Conservation (phyloP, 208 protist species). For the Acanthamoeba lenticulata region DNA sequence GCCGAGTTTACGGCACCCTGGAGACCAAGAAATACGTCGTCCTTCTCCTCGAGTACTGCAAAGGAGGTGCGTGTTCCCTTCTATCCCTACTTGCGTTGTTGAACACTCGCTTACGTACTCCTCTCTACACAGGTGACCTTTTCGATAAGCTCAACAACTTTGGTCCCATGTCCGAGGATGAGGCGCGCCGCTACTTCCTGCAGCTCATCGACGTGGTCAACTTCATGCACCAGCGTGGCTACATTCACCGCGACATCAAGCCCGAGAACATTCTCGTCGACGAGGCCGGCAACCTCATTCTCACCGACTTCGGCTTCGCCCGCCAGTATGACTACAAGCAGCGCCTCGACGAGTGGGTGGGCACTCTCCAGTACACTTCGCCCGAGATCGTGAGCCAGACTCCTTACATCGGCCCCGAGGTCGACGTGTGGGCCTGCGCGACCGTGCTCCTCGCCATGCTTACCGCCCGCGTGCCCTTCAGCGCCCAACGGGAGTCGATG, state of each 20-base stretch:
- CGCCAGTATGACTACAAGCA: slow-evolving; percentile 8
- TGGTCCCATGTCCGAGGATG: background rate
- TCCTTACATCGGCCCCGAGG: background rate
- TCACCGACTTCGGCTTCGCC: slow-evolving; percentile 47
- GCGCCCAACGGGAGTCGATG: background rate
- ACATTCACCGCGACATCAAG: slow-evolving; percentile 99
- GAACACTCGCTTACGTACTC: background rate
- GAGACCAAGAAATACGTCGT: slow-evolving; percentile 30
- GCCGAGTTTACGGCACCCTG: background rate
- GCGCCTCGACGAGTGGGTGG: background rate
- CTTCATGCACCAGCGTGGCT: slow-evolving; percentile 97
- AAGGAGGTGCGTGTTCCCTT: background rate
- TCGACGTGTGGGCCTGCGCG: slow-evolving; percentile 30
- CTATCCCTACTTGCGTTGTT: background rate
- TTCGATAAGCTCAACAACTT: slow-evolving; percentile 41
- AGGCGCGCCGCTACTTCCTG: background rate
- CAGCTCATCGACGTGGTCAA: slow-evolving; percentile 94
- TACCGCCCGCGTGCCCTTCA: slow-evolving; percentile 2
- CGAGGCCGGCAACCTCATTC: background rate
- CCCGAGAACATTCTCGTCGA: slow-evolving; percentile 96
- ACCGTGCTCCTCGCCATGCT: slow-evolving; percentile 32
- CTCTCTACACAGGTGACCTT: background rate
- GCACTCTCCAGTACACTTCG: slow-evolving; percentile 23
- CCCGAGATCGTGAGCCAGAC: slow-evolving; percentile 32
- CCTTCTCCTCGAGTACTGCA: slow-evolving; percentile 18